Percentiles rank a stretch among this genome's conserved stretches.
phyloP scores from a whole-genome alignment of 768 basidiomycete species.

The Megacollybia marginata region DNA sequence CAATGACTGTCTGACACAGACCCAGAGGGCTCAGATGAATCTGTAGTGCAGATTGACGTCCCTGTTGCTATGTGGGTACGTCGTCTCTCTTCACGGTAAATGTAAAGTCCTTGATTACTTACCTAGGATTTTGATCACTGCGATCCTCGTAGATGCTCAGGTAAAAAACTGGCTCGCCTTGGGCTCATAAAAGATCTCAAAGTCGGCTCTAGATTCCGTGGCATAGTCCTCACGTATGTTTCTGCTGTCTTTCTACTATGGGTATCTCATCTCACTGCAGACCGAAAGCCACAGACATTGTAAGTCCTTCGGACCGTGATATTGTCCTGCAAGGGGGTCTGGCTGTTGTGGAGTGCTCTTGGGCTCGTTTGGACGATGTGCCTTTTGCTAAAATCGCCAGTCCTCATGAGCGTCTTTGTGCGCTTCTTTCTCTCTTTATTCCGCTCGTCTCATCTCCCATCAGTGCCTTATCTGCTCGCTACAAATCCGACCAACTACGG shows the following conservation, averaged over 20 bases:
- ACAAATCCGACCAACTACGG: slow-evolving; percentile 98
- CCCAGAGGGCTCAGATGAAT: slow-evolving; percentile 23
- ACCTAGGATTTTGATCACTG: slow-evolving; percentile 96
- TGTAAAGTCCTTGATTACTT: neutral
- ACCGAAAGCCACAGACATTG: slow-evolving; percentile 72
- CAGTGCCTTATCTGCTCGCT: slow-evolving; percentile 93
- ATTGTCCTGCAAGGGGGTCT: slow-evolving; percentile 68
- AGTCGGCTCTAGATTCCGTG: slow-evolving; percentile 76
- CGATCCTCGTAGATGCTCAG: slow-evolving; percentile 75
- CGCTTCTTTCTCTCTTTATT: slow-evolving; percentile 22
- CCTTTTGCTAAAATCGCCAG: slow-evolving; percentile 92
- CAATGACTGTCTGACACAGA: neutral
- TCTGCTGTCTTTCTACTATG: slow-evolving; percentile 1
- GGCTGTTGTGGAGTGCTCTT: slow-evolving; percentile 98
- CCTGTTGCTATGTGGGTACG: slow-evolving; percentile 97
- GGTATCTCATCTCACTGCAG: slow-evolving; percentile 28
- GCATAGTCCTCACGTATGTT: slow-evolving; percentile 70
- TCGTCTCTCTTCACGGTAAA: slow-evolving; percentile 4
- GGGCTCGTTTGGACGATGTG: slow-evolving; percentile 92
- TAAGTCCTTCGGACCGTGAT: slow-evolving; percentile 81
- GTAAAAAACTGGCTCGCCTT: slow-evolving; percentile 84
- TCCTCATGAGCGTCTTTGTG: slow-evolving; percentile 86
- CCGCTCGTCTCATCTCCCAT: neutral
- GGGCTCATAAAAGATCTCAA: slow-evolving; percentile 79
- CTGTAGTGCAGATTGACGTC: slow-evolving; percentile 38